These are phyloP conservation scores for Ceratocystiopsis brevicomis DNA, from an alignment of 2,329 filamentous ascomycete genomes.

Conservation along the genomic window DNA sequence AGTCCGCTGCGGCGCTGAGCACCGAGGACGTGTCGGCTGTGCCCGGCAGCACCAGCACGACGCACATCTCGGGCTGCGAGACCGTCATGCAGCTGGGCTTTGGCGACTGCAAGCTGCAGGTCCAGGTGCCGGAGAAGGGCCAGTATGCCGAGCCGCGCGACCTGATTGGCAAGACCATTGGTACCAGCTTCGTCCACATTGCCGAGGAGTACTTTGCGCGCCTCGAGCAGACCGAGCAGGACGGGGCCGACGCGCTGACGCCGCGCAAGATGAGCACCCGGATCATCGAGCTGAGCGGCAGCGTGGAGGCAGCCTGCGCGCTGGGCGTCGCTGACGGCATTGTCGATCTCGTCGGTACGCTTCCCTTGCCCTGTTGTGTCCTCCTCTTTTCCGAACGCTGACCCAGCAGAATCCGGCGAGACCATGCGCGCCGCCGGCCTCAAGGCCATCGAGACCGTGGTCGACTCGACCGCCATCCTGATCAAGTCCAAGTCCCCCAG, in stretches of 20 bases:
- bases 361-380: neutral
- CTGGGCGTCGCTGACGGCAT: conserved; percentile 92
- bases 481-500: conserved; percentile 78
- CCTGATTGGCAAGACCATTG: conserved; percentile 79
- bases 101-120: conserved; percentile 78
- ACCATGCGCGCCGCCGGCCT: conserved; percentile 94
- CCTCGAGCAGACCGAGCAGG: conserved; percentile 41
- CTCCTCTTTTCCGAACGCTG: neutral
- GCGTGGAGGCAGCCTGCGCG: conserved; percentile 91
- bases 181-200: conserved; percentile 84
- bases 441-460: conserved; percentile 83
- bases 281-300: conserved; percentile 86
- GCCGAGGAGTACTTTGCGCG: conserved; percentile 66
- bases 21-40: conserved; percentile 18
- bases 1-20: conserved; percentile 19
- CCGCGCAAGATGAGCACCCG: conserved; percentile 52
- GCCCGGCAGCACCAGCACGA: conserved; percentile 13
- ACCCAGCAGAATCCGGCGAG: conserved; percentile 66
- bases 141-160: conserved; percentile 49
- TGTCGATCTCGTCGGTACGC: conserved; percentile 77
- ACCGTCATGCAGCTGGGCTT: conserved; percentile 84
- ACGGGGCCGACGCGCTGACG: conserved; percentile 16
- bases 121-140: conserved; percentile 88
- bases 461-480: conserved; percentile 71
- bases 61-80: conserved; percentile 42